phyloP scores from a whole-genome alignment of 805 yeast genomes.

The Cyberlindnera nakhonratchasimensis region DNA sequence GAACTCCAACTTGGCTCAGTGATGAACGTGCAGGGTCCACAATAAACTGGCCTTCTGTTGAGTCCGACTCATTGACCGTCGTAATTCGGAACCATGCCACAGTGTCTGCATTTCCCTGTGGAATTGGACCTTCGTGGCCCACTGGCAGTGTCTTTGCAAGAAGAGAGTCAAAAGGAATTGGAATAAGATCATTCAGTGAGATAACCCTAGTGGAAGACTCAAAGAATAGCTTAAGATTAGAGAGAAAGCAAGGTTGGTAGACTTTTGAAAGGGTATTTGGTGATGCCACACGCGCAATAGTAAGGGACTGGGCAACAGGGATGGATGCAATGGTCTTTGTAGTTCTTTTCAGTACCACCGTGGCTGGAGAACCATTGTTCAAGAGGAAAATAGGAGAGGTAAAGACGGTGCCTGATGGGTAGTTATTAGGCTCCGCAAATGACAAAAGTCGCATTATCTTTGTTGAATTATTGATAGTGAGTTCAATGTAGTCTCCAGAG shows the following conservation, averaged over 20 bases:
- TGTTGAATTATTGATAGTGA: slow-evolving; percentile 20
- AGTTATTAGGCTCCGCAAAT: slow-evolving; percentile 59
- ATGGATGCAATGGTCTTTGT: slow-evolving; percentile 23
- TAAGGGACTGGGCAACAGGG: slow-evolving; percentile 58
- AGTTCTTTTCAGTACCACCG: slow-evolving; percentile 19
- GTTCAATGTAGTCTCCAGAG: slow-evolving; percentile 61
- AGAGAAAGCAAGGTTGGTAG: slow-evolving; percentile 58
- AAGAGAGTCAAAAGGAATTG: slow-evolving; percentile 71
- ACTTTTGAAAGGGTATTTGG: slow-evolving; percentile 64
- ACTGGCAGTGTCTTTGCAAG: slow-evolving; percentile 46
- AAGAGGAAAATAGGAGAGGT: slow-evolving; percentile 60
- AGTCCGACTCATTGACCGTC: slow-evolving; percentile 38
- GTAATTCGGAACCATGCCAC: slow-evolving; percentile 84
- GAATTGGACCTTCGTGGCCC: slow-evolving; percentile 29
- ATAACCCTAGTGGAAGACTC: slow-evolving; percentile 57
- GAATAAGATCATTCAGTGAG: slow-evolving; percentile 62
- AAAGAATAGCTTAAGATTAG: slow-evolving; percentile 57
- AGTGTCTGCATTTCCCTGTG: slow-evolving; percentile 61
- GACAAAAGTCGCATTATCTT: slow-evolving; percentile 42
- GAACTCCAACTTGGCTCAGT: slow-evolving; percentile 62
- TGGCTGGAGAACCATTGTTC: slow-evolving; percentile 41
- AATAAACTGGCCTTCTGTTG: slow-evolving; percentile 39
- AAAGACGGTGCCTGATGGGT: slow-evolving; percentile 39
- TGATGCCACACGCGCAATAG: slow-evolving; percentile 64
- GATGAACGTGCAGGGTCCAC: slow-evolving; percentile 68